Percentiles rank a stretch among this genome's conserved stretches.
Conservation (phyloP, 2,329 filamentous ascomycete genomes). For the Aspergillus quadrilineatus region DNA sequence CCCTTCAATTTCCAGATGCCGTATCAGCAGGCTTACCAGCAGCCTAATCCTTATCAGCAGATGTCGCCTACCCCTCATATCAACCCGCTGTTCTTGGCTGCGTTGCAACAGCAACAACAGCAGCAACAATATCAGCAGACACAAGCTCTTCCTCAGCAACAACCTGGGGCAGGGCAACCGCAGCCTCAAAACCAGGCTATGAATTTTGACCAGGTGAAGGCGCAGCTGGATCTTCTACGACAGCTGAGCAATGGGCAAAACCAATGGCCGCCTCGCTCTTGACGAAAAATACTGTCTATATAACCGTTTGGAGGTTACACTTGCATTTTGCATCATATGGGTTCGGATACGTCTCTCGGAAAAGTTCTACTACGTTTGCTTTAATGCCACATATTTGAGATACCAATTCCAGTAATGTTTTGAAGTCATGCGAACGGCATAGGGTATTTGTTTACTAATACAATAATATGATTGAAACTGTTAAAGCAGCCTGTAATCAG, state of each 20-base stretch:
- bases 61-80: constrained; percentile 51
- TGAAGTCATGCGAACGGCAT: background rate
- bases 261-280: constrained; percentile 32
- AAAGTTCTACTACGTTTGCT: constrained; percentile 12
- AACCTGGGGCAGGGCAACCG: constrained; percentile 27
- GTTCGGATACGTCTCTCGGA: constrained; percentile 11
- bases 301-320: constrained; percentile 14
- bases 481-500: background rate
- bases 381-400: background rate
- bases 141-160: constrained; percentile 28
- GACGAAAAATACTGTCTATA: constrained; percentile 13
- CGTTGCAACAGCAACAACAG: constrained; percentile 45
- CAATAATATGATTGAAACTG: background rate
- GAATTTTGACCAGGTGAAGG: constrained; percentile 44
- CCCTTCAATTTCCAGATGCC: constrained; percentile 42
- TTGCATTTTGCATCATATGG: constrained; percentile 1
- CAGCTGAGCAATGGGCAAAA: constrained; percentile 34
- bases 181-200: constrained; percentile 30
- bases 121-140: constrained; percentile 31
- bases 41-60: constrained; percentile 46
- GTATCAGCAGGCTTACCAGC: constrained; percentile 39
- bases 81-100: constrained; percentile 59
- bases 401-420: constrained; percentile 6
- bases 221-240: constrained; percentile 42
- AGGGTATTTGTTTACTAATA: constrained; percentile 3